A percentile compares a stretch with the other conserved stretches of the same genome.
Conservation (phyloP, 495 filamentous ascomycete species). For the Barbatosphaeria neglecta region DNA sequence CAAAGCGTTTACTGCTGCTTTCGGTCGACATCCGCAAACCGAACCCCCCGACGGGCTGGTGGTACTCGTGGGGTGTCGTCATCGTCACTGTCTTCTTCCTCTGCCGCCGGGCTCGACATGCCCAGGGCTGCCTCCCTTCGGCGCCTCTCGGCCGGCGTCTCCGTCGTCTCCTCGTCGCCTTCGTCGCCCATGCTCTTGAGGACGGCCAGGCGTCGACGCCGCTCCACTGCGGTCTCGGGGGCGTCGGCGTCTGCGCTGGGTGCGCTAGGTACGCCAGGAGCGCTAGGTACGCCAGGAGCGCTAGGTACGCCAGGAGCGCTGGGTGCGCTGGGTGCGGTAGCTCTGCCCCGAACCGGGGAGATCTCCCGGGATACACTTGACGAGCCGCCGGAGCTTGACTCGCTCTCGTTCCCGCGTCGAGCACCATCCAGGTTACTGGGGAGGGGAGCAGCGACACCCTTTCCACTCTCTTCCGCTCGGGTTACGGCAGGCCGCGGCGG, state of each 20-base stretch:
- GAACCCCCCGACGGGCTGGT: constrained; percentile 26
- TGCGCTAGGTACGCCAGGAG: too few relatives aligned
- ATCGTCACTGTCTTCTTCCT: constrained; percentile 51
- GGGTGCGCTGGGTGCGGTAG: too few relatives aligned
- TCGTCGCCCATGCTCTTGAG: constrained; percentile 14
- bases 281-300: too few relatives aligned
- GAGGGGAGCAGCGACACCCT: background rate
- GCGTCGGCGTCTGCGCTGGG: constrained; percentile 13
- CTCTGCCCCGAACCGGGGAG: constrained; percentile 1
- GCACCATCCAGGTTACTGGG: background rate
- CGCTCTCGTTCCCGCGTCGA: constrained; percentile 3
- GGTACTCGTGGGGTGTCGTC: constrained; percentile 42
- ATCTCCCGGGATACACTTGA: background rate
- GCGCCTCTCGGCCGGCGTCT: constrained; percentile 74
- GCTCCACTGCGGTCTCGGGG: constrained; percentile 28
- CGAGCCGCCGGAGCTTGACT: background rate
- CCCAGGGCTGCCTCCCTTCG: constrained; percentile 81
- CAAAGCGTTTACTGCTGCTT: background rate
- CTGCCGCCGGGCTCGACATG: constrained; percentile 31
- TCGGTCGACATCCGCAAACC: constrained; percentile 30
- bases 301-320: too few relatives aligned
- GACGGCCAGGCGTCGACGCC: constrained; percentile 28
- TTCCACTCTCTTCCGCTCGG: background rate
- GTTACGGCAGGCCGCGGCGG: constrained; percentile 9
- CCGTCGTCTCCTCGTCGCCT: constrained; percentile 38